Conservation (phyloP, 2,329 filamentous ascomycete genomes). For the Ophiostoma ulmi region DNA sequence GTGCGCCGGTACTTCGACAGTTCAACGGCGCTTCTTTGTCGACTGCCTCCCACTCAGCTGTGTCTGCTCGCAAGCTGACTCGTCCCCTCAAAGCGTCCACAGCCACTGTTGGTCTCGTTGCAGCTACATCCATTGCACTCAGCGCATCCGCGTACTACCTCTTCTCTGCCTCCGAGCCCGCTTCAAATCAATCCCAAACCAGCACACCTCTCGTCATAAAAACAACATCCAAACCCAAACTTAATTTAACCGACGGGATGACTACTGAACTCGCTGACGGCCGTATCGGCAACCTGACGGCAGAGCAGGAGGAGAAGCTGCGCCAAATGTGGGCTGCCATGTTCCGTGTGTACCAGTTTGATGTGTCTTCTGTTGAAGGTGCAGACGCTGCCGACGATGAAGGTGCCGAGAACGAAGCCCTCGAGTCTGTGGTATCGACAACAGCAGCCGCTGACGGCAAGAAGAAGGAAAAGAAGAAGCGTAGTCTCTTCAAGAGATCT, state of each 20-base stretch:
- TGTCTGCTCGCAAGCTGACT: neutral
- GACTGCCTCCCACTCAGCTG: neutral
- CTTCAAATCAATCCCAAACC: neutral
- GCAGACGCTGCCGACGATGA: conserved; percentile 31
- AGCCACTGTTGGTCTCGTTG: conserved; percentile 13
- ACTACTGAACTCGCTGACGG: conserved; percentile 53
- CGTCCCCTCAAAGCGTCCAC: conserved; percentile 23
- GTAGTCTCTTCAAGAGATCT: conserved; percentile 60
- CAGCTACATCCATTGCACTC: conserved; percentile 18
- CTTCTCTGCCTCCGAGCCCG: neutral
- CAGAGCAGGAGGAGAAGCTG: conserved; percentile 82
- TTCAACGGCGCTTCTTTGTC: neutral
- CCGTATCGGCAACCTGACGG: conserved; percentile 78
- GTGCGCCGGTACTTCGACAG: neutral
- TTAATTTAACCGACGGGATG: conserved; percentile 21
- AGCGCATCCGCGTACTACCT: conserved; percentile 11
- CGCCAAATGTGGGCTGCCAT: conserved; percentile 78
- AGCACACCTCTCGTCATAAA: neutral
- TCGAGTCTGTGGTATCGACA: conserved; percentile 29
- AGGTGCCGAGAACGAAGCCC: conserved; percentile 16
- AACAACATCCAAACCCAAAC: neutral
- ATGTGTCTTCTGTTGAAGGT: conserved; percentile 31
- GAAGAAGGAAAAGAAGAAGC: conserved; percentile 64
- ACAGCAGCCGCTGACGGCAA: conserved; percentile 32
- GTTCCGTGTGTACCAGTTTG: conserved; percentile 68